phyloP scores from a whole-genome alignment of 73 alveolate genomes.

The Breviolum minutum region DNA sequence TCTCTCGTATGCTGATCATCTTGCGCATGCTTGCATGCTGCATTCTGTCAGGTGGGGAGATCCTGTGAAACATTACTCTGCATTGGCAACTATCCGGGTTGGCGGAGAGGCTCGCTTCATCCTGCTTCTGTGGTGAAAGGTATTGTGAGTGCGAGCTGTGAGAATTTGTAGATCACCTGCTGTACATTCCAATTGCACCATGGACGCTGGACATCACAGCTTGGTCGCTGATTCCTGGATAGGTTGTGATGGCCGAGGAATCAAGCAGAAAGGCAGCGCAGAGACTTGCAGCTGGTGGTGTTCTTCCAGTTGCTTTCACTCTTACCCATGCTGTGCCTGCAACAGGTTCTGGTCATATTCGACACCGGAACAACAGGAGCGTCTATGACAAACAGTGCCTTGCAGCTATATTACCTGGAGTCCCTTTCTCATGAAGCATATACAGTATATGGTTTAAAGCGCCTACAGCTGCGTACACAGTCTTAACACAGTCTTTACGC shows the following conservation, averaged over 20 bases:
- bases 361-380: slow-evolving; percentile 88
- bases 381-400: slow-evolving; percentile 36
- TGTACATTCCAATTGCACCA: too few relatives aligned
- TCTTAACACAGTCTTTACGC: too few relatives aligned
- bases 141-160: too few relatives aligned
- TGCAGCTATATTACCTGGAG: not conserved
- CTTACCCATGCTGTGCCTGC: not conserved
- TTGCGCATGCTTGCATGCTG: too few relatives aligned
- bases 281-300: not conserved
- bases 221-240: too few relatives aligned
- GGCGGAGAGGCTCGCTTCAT: slow-evolving; percentile 20
- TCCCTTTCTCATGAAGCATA: too few relatives aligned
- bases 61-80: slow-evolving; percentile 78
- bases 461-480: too few relatives aligned
- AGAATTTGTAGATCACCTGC: too few relatives aligned
- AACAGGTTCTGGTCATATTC: slow-evolving; percentile 50
- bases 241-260: slow-evolving; percentile 10
- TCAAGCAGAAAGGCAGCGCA: not conserved
- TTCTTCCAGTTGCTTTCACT: not conserved
- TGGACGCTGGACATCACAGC: too few relatives aligned
- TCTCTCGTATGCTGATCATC: too few relatives aligned
- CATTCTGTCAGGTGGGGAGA: slow-evolving; percentile 61
- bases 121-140: too few relatives aligned
- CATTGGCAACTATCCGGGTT: slow-evolving; percentile 38
- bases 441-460: too few relatives aligned